Base-by-base conservation (phyloP, 73 alveolate genomes). In the Paramecium tetraurelia region DNA sequence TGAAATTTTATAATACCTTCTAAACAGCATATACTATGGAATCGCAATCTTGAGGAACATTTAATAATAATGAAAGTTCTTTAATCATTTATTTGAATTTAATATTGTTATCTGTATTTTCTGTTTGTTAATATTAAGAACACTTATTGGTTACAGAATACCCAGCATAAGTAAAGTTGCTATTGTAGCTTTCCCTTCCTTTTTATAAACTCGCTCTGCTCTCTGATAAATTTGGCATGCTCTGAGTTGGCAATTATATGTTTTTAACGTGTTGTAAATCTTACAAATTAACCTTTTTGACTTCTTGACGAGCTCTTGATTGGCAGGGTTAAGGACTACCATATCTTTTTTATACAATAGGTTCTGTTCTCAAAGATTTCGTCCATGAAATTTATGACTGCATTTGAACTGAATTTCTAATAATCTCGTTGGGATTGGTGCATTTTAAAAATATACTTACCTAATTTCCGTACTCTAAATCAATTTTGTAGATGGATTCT, bases 161-260 rank as follows among this genome's bases (percentile, higher is more conserved):
- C 7, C 50, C 84, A 12, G 84, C 46, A 63, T 63, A 63, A 31
- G 84, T 63, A 24, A 63, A 63, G 31, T 63, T 63, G 12, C 84
- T 63, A 63, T 63, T 63, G n/a, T 63, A 63, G 7, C 84, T 63
- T 63, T 63, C 84, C 31, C 84, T 63, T 63, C 84, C 84, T n/a
- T 24, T 63, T 63, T 63, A 63, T 31, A 63, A 31, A 27, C 84
- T 63, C 20, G 11, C 14, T 63, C 84, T 63, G 14, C 84, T 33
- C 4, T 63, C 84, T 31, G 50, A 31, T 63, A 63, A 63, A 63
- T 63, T 63, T 14, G 84, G 41, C 84, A 63, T 63, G n/a, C 84
- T 63, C 31, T 63, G 24, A 12, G 84, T 63, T 12, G 84, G 84
- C 11, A 63, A 27, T 63, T 63, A 63, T 11, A 63, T 33, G 7